Evolutionary conservation across 441 rosid genomes (phyloP).

Genomic region (Isatis lusitanica): DNA sequence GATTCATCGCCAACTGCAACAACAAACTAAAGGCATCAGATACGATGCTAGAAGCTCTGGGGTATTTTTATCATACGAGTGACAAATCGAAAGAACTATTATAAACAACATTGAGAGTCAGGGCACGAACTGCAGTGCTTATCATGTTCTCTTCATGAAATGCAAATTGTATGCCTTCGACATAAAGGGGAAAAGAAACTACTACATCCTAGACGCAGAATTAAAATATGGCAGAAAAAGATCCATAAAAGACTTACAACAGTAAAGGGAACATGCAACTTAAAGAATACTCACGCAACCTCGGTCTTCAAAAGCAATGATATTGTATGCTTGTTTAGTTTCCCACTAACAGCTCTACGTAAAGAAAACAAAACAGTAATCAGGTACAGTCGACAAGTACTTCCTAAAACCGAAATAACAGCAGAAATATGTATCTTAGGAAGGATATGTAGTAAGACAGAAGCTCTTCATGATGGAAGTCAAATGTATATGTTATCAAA

Average conservation of each 20-base stretch:
- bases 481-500: constrained; percentile 86
- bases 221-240: constrained; percentile 30
- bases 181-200: constrained; percentile 92
- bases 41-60: not conserved
- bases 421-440: constrained; percentile 56
- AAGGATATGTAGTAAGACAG: constrained; percentile 95
- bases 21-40: constrained; percentile 31
- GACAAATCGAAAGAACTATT: constrained; percentile 6
- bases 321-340: constrained; percentile 83
- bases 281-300: constrained; percentile 62
- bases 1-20: constrained; percentile 91
- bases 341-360: constrained; percentile 93
- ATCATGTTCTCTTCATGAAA: constrained; percentile 98
- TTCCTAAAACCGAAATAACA: constrained; percentile 21
- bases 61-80: not conserved
- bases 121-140: constrained; percentile 95
- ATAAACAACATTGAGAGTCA: constrained; percentile 68
- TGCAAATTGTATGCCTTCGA: constrained; percentile 90
- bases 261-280: constrained; percentile 18
- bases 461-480: constrained; percentile 92
- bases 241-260: not conserved
- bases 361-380: constrained; percentile 31
- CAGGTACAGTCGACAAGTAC: constrained; percentile 24
- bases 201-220: constrained; percentile 77
- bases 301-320: constrained; percentile 89